Base-by-base conservation (phyloP, 305 asterid species). In the Fraxinus ornus region DNA sequence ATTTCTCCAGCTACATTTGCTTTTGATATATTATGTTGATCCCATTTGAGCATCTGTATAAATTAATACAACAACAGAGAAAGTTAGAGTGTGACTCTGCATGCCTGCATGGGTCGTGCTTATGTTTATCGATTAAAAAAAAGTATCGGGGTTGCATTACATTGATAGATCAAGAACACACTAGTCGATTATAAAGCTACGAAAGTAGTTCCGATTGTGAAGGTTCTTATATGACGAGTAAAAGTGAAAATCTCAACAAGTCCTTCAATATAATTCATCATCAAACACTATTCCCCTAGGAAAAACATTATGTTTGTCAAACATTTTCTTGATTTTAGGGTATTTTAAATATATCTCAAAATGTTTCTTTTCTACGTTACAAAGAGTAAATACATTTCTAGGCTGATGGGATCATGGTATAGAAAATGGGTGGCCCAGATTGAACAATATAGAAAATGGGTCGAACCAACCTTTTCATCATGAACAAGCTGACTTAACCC, bases 1-100 rank as follows among this genome's bases (percentile, higher is more conserved):
- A 96, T 86, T 83, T 96, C 99, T 82, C 99, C 99, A 7, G 99
- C 93, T 85, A 96, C 81, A 85, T 96, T 94, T 82, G 98, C 90
- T 30, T 96, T 94, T 82, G 98, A 91, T 36, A 93, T 94, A 82
- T 93, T 90, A 81, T 88, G 89, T 78, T 89, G 93, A 75, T 91
- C 94, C 99, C 99, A 94, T 88, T 87, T 84, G 49, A 94, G 62
- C 90, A 92, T 89, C 99, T 96, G 89, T 85, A 85, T 24, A 41
- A 9, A 77, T 19, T 39, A 26, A 78, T 17, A 77, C 32, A 28
- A 28, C 32, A 28, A 28, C 2, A 28, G 32, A 28, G 1, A 75
- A 36, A 75, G 30, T 75, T 39, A 19, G 13, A 19, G 32, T 22
- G 1, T 2, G 15, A 2, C 2, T 19, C 30, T 7, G 32, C 13